Evolutionary conservation across 345 rosid genomes (phyloP), one percentile per base, ranked within the genome.

Genomic region (Euphorbia pulcherrima): DNA sequence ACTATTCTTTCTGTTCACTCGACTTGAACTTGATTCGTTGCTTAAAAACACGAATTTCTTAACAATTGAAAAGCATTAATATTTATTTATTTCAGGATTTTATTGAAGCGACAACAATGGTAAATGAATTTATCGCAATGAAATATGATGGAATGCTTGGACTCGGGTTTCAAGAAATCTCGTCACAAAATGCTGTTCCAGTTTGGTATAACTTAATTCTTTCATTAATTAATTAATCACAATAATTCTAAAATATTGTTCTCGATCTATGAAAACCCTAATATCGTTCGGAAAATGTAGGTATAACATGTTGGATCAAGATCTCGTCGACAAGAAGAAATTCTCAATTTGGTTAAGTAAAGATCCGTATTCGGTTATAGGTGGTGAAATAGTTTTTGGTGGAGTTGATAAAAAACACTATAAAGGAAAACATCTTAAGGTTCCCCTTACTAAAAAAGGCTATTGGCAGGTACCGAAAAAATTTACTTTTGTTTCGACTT

Each of bases 321-420:
- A 62, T 23, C 83, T 86, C n/a, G 76, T 91, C 62, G 55, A 33
- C 0, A 87, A 87, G 0, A 75, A 84, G 5, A 82, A 87, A 28
- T 88, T 89, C 82, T 91, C 96, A 27, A 84, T 89, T 79, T 91
- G 96, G 96, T 81, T 91, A 52, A 89, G 81, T 79, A 81, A 83
- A 29, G 69, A 89, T 80, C 73, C 85, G 1, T 61, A 72, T 24
- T 82, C 79, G 20, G 60, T 21, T 39, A 77, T 69, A 18, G 96
- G 96, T 59, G 96, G 97, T 8, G 91, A 91, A 78, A 79, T 91
- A 77, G 96, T 91, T 58, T 87, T 91, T 68, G 97, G 97, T 0
- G 96, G 97, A 63, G 79, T 83, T 71, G 93, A 91, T 62, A 55
- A 71, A 21, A 78, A 76, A 3, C 96, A 87, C 65, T 89, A 57